Conservation (phyloP, 1,284 basidiomycete genomes). For the Marasmius tenuissimus region DNA sequence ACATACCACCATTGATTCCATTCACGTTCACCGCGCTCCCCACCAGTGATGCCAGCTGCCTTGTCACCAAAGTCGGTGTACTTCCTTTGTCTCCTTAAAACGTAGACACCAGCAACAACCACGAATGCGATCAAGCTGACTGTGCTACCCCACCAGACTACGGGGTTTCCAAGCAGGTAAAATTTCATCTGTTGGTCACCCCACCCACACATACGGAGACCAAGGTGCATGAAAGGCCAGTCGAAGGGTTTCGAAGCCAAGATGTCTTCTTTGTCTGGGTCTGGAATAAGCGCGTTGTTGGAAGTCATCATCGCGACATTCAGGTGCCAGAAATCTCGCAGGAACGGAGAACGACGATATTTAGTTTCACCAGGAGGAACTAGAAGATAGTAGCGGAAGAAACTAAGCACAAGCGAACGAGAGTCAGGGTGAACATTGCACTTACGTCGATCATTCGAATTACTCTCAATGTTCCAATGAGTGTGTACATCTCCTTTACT, state of each 20-base stretch:
- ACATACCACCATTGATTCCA: conserved; percentile 97
- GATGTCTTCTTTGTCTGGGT: conserved; percentile 98
- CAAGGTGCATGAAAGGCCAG: conserved; percentile 91
- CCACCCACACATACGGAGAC: conserved; percentile 98
- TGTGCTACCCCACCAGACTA: conserved; percentile 90
- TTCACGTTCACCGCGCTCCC: conserved; percentile 51
- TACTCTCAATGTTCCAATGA: conserved; percentile 97
- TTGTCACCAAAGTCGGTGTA: conserved; percentile 42
- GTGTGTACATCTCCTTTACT: conserved; percentile 78
- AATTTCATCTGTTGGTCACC: conserved; percentile 87
- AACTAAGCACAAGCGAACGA: conserved; percentile 1
- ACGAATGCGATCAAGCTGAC: conserved; percentile 65
- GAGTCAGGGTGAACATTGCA: conserved; percentile 19
- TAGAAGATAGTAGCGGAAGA: conserved; percentile 29
- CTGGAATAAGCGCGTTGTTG: conserved; percentile 96
- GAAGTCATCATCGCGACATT: conserved; percentile 99
- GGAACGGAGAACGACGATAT: conserved; percentile 89
- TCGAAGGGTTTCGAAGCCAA: conserved; percentile 90
- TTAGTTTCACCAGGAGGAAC: conserved; percentile 84
- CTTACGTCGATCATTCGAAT: conserved; percentile 92
- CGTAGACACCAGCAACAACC: conserved; percentile 63
- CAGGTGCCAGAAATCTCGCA: conserved; percentile 97
- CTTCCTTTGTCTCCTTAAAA: conserved; percentile 85
- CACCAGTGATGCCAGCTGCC: conserved; percentile 80
- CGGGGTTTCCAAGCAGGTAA: conserved; percentile 90